These are phyloP conservation scores for Tolypocladium endophyticum DNA, from an alignment of 2,329 filamentous ascomycete genomes.

Conservation along the genomic window DNA sequence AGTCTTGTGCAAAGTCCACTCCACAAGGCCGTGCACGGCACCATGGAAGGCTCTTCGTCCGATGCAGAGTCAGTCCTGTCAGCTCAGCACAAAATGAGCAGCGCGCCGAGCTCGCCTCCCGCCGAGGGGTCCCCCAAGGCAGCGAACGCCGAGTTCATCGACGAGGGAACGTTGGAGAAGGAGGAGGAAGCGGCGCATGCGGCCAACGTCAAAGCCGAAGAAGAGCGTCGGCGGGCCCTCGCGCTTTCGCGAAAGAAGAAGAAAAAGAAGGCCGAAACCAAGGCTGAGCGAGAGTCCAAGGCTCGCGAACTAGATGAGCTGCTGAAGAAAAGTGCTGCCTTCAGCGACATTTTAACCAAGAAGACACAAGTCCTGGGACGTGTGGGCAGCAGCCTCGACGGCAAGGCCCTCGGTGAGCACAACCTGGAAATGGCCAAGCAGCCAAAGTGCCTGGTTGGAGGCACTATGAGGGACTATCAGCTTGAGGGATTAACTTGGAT, in stretches of 20 bases:
- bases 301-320: conserved; percentile 49
- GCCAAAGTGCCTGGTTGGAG: conserved; percentile 73
- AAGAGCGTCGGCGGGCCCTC: conserved; percentile 28
- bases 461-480: conserved; percentile 89
- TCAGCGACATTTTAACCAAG: conserved; percentile 51
- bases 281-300: conserved; percentile 45
- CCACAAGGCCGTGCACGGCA: background rate
- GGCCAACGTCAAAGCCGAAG: conserved; percentile 37
- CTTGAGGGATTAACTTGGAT: conserved; percentile 93
- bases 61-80: conserved; percentile 20
- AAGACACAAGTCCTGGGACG: conserved; percentile 53
- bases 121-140: conserved; percentile 9
- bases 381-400: conserved; percentile 50
- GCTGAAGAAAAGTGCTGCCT: conserved; percentile 47
- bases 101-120: conserved; percentile 27
- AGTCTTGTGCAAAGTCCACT: too few species aligned
- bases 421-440: conserved; percentile 74
- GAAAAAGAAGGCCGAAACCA: conserved; percentile 41
- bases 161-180: conserved; percentile 17
- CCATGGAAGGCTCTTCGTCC: conserved; percentile 20
- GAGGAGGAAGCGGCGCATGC: conserved; percentile 24
- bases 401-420: conserved; percentile 49
- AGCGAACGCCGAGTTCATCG: conserved; percentile 8
- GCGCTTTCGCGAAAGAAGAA: conserved; percentile 31
- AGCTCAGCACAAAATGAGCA: conserved; percentile 18